These are phyloP conservation scores for Epichloe hybrida DNA, from an alignment of 2,329 filamentous ascomycete genomes.

Conservation along the genomic window DNA sequence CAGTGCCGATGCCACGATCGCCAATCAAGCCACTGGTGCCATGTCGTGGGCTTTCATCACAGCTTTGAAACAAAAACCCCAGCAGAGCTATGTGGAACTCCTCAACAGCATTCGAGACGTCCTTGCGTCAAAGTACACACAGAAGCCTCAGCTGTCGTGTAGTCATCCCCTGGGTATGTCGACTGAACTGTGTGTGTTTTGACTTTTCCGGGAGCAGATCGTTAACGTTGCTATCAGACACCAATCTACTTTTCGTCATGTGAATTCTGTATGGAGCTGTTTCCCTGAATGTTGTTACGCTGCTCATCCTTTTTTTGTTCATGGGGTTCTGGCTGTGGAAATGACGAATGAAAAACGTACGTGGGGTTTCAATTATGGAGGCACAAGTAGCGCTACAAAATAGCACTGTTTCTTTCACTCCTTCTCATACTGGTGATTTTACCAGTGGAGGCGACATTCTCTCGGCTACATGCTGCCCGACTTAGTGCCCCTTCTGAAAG, in stretches of 20 bases:
- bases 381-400: too few species aligned
- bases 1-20: slow-evolving; percentile 82
- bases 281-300: rapidly evolving
- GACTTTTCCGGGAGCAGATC: too few species aligned
- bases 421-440: too few species aligned
- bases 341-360: too few species aligned
- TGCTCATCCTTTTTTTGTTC: too few species aligned
- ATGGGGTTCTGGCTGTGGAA: too few species aligned
- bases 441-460: too few species aligned
- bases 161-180: slow-evolving; percentile 85
- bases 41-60: slow-evolving; percentile 98
- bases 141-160: slow-evolving; percentile 93
- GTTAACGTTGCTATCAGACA: slow-evolving; percentile 30
- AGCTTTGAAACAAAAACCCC: slow-evolving; percentile 81
- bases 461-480: too few species aligned
- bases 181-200: rapidly evolving
- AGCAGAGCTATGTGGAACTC: slow-evolving; percentile 89
- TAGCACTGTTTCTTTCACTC: too few species aligned
- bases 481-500: too few species aligned
- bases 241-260: slow-evolving; percentile 55
- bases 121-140: slow-evolving; percentile 70
- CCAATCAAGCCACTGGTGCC: slow-evolving; percentile 80
- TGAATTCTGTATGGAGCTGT: slow-evolving; percentile 14
- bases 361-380: too few species aligned
- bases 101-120: slow-evolving; percentile 92